Evolutionary conservation across 305 asterid species (phyloP).

Genomic region (Rubia peregrina): DNA sequence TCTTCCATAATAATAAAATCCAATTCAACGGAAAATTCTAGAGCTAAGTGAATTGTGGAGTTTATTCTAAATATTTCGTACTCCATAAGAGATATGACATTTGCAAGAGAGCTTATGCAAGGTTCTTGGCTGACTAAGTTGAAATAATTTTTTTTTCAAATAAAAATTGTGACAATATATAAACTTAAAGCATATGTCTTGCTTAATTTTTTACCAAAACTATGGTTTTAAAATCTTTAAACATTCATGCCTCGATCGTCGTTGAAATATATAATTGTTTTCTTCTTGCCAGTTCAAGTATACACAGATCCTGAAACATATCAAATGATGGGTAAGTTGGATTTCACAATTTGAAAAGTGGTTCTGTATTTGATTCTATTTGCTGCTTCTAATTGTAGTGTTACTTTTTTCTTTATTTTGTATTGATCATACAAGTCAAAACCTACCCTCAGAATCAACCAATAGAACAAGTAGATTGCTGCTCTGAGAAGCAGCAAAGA

Average conservation of each 20-base stretch:
- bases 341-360: background rate
- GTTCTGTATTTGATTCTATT: background rate
- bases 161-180: too few species aligned
- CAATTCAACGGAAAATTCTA: slow-evolving; percentile 21
- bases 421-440: background rate
- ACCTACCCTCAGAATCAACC: background rate
- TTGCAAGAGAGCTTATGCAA: slow-evolving; percentile 20
- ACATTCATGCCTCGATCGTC: background rate
- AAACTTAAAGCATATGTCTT: background rate
- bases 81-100: too few species aligned
- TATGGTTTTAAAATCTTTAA: background rate
- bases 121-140: slow-evolving; percentile 29
- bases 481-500: background rate
- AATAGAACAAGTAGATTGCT: background rate
- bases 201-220: background rate
- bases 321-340: slow-evolving; percentile 51
- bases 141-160: too few species aligned
- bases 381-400: background rate
- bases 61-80: slow-evolving; percentile 19
- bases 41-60: slow-evolving; percentile 22
- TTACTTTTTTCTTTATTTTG: background rate
- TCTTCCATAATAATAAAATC: slow-evolving; percentile 25
- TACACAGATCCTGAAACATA: slow-evolving; percentile 56
- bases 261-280: slow-evolving; percentile 9
- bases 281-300: slow-evolving; percentile 55